Base-by-base conservation (phyloP, 768 basidiomycete species). In the Lanmaoa rubissima region DNA sequence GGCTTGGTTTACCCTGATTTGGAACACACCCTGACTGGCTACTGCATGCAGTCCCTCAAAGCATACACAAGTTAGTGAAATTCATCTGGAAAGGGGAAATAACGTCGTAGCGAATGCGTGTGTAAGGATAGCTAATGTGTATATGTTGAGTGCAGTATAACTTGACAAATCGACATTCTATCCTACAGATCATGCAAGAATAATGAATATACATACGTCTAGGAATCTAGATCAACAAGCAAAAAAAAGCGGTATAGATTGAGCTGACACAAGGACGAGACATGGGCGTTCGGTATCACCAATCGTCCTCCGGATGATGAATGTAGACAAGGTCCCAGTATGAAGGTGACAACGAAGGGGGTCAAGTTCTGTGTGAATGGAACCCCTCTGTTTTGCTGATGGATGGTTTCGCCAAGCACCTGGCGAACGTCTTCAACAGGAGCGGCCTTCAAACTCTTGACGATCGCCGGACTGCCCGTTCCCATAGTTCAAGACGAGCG, bases 401-500 rank as follows among this genome's bases (percentile, higher is more conserved):
- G 28, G 28, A 6, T 28, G 6, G 28, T 28, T 28, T 28, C 6
- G 28, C 28, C 28, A 2, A 28, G 6, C 28, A 28, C 28, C 28
- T 28, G 28, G 28, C 28, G 28, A 28, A 28, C 28, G 28, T 10
- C 31, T 35, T 48, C 19, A 47, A 28, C 7, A 24, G 36, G n/a
- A 41, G 11, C 17, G n/a, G 28, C 5, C n/a, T 36, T 68, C 40
- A 66, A 39, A 4, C 35, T 32, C 55, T 65, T 9, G 67, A 47
- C 5, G 61, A 42, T 44, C 65, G 53, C n/a, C 70, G 60, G 14
- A 73, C 58, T 14, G 56, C 51, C 16, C 58, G 61, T 40, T 72
- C 71, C 70, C 70, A 73, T 13, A 73, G 51, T 24, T 58, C 59
- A 36, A 71, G 62, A 19, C 71, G 68, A 21, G 66, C 44, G 14